A percentile compares a stretch with the other conserved stretches of the same genome.
These are phyloP conservation scores for Monilinia vaccinii-corymbosi DNA, from an alignment of 2,329 filamentous ascomycete genomes.

Conservation along the genomic window DNA sequence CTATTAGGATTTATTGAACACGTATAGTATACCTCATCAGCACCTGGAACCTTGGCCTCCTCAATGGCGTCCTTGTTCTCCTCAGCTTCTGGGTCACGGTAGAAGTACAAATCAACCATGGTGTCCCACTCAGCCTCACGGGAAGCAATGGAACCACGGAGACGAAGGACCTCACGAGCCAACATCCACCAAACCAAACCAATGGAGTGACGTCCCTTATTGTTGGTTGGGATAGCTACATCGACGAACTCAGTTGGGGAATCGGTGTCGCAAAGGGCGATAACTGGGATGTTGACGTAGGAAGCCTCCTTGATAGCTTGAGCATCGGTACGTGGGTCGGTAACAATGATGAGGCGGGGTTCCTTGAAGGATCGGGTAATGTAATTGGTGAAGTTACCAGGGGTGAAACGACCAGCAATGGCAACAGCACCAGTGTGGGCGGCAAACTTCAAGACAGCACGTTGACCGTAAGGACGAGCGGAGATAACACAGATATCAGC, in stretches of 20 bases:
- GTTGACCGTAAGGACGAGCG: conserved; percentile 98
- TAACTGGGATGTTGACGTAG: conserved; percentile 99
- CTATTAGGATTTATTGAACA: too few relatives aligned
- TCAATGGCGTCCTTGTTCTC: conserved; percentile 95
- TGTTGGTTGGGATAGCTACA: conserved; percentile 99
- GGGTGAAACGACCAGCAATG: conserved; percentile 99
- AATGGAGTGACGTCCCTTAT: conserved; percentile 99
- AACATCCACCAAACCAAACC: conserved; percentile 99
- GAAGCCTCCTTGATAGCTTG: conserved; percentile 99
- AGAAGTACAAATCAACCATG: conserved; percentile 99
- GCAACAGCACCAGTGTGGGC: conserved; percentile 95
- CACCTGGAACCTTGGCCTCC: conserved; percentile 75
- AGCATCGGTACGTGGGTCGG: conserved; percentile 97
- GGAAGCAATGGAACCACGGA: conserved; percentile 91
- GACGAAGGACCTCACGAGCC: conserved; percentile 97
- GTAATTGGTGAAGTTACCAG: conserved; percentile 99
- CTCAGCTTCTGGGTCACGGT: conserved; percentile 99
- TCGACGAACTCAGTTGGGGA: conserved; percentile 99
- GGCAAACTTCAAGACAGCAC: conserved; percentile 99
- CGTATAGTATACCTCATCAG: conserved; percentile 49
- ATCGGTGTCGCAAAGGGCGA: conserved; percentile 98
- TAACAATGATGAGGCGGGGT: conserved; percentile 98
- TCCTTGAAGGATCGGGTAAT: conserved; percentile 99
- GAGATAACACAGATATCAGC: conserved; percentile 99
- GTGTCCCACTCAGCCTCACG: conserved; percentile 98